phyloP scores from a whole-genome alignment of 2,329 filamentous ascomycete genomes.

The Pseudofabraea citricarpa region DNA sequence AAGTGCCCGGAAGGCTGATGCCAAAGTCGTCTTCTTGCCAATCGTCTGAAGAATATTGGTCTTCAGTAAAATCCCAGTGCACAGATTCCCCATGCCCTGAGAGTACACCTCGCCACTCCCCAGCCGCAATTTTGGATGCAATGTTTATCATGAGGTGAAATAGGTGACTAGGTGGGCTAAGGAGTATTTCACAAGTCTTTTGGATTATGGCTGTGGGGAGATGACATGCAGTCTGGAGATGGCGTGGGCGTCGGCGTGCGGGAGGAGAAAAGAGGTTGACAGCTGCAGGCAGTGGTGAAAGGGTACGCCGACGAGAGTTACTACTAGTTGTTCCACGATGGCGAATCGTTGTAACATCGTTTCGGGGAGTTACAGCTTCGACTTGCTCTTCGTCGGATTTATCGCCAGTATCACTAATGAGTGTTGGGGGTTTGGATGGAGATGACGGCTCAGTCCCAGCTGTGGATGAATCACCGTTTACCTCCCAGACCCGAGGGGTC shows the following conservation, averaged over 20 bases:
- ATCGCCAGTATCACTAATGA: constrained; percentile 35
- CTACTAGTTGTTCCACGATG: constrained; percentile 50
- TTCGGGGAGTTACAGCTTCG: constrained; percentile 31
- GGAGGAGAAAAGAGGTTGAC: constrained; percentile 58
- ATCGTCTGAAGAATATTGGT: constrained; percentile 37
- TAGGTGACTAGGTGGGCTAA: constrained; percentile 76
- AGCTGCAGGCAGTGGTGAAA: constrained; percentile 64
- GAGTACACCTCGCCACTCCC: constrained; percentile 57
- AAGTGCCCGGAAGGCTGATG: constrained; percentile 24
- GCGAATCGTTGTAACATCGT: constrained; percentile 28
- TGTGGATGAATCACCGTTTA: constrained; percentile 1
- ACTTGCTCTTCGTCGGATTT: constrained; percentile 30
- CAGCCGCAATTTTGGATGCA: constrained; percentile 66
- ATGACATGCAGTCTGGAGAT: constrained; percentile 41
- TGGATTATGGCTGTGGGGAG: constrained; percentile 64
- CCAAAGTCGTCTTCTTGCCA: constrained; percentile 56
- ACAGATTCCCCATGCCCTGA: constrained; percentile 50
- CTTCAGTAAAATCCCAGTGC: constrained; percentile 52
- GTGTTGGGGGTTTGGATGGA: constrained; percentile 37
- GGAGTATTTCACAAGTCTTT: constrained; percentile 70
- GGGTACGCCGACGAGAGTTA: constrained; percentile 48
- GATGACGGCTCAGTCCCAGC: constrained; percentile 12
- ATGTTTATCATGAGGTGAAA: constrained; percentile 77
- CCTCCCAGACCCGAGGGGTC: constrained; percentile 19
- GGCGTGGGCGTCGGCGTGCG: constrained; percentile 33